These are phyloP conservation scores for Saccharomycopsis javanensis DNA, from an alignment of 805 yeast genomes.

Conservation along the genomic window DNA sequence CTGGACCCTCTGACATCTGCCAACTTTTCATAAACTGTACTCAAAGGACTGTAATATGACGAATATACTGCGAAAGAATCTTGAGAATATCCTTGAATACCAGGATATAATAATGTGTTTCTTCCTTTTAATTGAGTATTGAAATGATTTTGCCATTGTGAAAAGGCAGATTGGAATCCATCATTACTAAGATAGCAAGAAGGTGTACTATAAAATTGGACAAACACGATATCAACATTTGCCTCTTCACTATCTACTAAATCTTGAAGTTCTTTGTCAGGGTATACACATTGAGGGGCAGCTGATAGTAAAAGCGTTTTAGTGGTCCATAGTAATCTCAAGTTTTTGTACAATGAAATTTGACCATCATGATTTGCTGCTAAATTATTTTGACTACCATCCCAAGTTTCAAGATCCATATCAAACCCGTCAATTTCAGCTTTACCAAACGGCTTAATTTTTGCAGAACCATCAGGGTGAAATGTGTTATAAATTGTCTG, in stretches of 20 bases:
- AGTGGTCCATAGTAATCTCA: constrained; percentile 25
- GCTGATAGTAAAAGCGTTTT: constrained; percentile 50
- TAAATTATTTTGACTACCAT: neutral
- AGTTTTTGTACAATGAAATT: constrained; percentile 34
- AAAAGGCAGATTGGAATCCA: constrained; percentile 35
- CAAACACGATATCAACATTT: constrained; percentile 46
- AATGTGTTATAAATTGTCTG: constrained; percentile 7
- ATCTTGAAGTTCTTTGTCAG: constrained; percentile 34
- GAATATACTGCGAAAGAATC: neutral
- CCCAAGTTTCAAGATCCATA: constrained; percentile 56
- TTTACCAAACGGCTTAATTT: constrained; percentile 34
- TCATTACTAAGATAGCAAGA: constrained; percentile 33
- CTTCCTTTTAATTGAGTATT: neutral
- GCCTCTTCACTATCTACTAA: constrained; percentile 29
- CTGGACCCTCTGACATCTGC: neutral
- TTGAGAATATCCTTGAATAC: neutral
- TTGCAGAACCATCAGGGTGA: constrained; percentile 1
- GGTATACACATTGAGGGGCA: constrained; percentile 60
- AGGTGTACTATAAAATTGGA: constrained; percentile 54
- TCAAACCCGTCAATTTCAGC: constrained; percentile 66
- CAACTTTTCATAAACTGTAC: neutral
- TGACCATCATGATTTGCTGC: constrained; percentile 37
- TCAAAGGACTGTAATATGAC: neutral
- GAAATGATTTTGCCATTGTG: constrained; percentile 36
- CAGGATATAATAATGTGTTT: neutral